A percentile compares a stretch with the other conserved stretches of the same genome.
phyloP scores from a whole-genome alignment of 2,329 filamentous ascomycete species.

The Talaromyces pinophilus region DNA sequence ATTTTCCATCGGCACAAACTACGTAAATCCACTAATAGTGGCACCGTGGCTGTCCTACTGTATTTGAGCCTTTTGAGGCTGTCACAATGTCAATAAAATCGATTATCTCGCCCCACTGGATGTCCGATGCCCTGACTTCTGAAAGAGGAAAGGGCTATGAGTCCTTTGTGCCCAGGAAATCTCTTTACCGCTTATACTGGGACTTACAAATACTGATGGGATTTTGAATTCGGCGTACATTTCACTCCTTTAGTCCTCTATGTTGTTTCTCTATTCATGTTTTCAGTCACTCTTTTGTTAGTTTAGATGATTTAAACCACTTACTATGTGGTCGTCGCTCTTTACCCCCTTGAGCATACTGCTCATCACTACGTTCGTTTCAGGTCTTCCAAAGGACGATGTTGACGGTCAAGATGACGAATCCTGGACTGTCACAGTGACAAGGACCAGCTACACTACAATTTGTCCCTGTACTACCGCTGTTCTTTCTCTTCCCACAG shows the following conservation, averaged over 20 bases:
- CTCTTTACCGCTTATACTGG: background rate
- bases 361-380: slow-evolving; percentile 6
- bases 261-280: background rate
- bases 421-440: slow-evolving; percentile 2
- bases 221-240: background rate
- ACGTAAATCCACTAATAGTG: background rate
- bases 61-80: background rate
- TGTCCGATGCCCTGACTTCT: background rate
- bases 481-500: slow-evolving; percentile 1
- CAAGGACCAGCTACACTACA: slow-evolving; percentile 1
- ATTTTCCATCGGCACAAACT: background rate
- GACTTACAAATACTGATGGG: background rate
- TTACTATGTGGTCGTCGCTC: slow-evolving; percentile 4
- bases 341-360: slow-evolving; percentile 7
- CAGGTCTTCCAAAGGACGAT: background rate
- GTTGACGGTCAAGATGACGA: background rate
- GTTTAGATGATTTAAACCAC: background rate
- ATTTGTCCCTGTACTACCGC: background rate
- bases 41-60: background rate
- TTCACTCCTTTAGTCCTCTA: background rate
- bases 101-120: background rate
- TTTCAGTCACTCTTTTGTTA: slow-evolving; percentile 1
- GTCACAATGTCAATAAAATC: background rate
- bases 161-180: background rate
- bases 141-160: background rate